Evolutionary conservation across 2,329 filamentous ascomycete genomes (phyloP), one percentile per base, ranked within the genome.

Genomic region (Curvularia eragrostidis): DNA sequence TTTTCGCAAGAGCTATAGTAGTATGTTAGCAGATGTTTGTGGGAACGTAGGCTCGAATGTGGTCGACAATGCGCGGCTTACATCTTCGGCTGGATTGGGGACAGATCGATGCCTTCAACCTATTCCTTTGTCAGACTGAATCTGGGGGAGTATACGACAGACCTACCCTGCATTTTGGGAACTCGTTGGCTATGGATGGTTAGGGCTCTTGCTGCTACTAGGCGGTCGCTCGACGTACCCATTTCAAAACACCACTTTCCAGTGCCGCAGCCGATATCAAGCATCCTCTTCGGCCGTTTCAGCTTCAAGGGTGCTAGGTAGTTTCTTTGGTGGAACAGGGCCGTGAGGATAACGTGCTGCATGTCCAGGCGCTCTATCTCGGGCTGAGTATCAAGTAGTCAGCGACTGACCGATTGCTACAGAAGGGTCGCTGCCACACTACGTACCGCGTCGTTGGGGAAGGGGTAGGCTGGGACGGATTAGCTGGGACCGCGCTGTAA

Each of bases 1-100:
- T 93, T 93, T 18, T 85, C 83, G 0, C 90, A 89, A 0, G 91
- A 69, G 63, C 75, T 75, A 30, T 3, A 9, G 15, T 28, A 1
- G 44, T n/a, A n/a, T n/a, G n/a, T 60, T 19, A 54, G 42, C 42
- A 18, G 13, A 18, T 10, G 18, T 51, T 23, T 12, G 61, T 23
- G 10, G 12, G 30, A 34, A 12, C 58, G 48, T 13, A 15, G 36
- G 3, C 3, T 38, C n/a, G 5, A 24, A 5, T 13, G 24, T n/a
- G 36, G 15, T 36, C 28, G 21, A 38, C 19, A 18, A 42, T 32
- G 43, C 38, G 23, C 8, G 13, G 55, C 60, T 60, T 68, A 74
- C 75, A 66, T 71, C 58, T 75, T 69, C 10, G 75, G 75, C 54
- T 77, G 76, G 44, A 77, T 77, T n/a, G 77, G 75, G 3, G 76